phyloP scores from a whole-genome alignment of 202 grass and related monocot genomes.

The Eragrostis tef region DNA sequence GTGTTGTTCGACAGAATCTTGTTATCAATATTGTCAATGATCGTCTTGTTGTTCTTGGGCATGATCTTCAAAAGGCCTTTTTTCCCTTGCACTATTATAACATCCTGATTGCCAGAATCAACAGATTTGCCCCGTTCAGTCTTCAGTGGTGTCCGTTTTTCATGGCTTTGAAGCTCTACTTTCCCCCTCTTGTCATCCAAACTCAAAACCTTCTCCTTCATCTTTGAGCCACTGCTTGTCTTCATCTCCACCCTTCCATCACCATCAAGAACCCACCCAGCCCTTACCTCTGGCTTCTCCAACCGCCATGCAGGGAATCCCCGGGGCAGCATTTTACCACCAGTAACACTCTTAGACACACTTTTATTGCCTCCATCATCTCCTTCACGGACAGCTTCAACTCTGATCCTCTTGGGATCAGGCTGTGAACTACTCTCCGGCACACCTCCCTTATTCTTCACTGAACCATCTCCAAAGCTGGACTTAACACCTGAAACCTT shows the following conservation, averaged over 20 bases:
- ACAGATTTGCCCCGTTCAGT: slow-evolving; percentile 8
- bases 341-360: slow-evolving; percentile 34
- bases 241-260: slow-evolving; percentile 41
- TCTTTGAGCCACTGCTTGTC: slow-evolving; percentile 38
- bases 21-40: slow-evolving; percentile 24
- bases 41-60: slow-evolving; percentile 42
- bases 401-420: slow-evolving; percentile 48
- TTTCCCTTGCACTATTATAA: slow-evolving; percentile 60
- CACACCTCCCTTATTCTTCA: slow-evolving; percentile 38
- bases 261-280: slow-evolving; percentile 51
- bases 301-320: slow-evolving; percentile 55
- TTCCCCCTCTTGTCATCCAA: slow-evolving; percentile 45
- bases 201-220: slow-evolving; percentile 38
- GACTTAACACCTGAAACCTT: slow-evolving; percentile 38
- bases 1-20: slow-evolving; percentile 18
- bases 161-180: slow-evolving; percentile 27
- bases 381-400: slow-evolving; percentile 19
- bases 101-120: slow-evolving; percentile 26
- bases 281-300: slow-evolving; percentile 63
- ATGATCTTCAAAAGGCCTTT: slow-evolving; percentile 62
- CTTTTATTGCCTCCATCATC: slow-evolving; percentile 9
- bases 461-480: slow-evolving; percentile 27
- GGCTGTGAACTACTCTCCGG: slow-evolving; percentile 36
- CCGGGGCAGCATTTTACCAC: slow-evolving; percentile 50
- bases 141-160: slow-evolving; percentile 25